phyloP scores from a whole-genome alignment of 2,329 filamentous ascomycete species.

The Achaetomium macrosporum region DNA sequence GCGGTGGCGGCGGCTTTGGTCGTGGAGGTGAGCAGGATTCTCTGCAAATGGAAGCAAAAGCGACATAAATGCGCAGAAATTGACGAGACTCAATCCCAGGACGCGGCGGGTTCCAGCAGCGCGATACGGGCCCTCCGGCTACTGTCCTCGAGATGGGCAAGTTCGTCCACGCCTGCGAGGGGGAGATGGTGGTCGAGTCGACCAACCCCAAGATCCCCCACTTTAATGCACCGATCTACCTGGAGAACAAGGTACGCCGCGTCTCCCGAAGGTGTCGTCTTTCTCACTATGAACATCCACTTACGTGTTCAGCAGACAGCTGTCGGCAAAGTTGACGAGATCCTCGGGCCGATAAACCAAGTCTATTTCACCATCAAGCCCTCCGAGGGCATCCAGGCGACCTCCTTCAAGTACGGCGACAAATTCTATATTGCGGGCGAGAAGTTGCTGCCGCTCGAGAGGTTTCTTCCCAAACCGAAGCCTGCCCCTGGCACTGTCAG shows the following conservation, averaged over 20 bases:
- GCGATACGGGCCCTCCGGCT: slow-evolving; percentile 57
- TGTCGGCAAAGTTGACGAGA: slow-evolving; percentile 96
- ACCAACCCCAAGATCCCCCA: slow-evolving; percentile 94
- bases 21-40: slow-evolving; percentile 40
- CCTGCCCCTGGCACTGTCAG: slow-evolving; percentile 55
- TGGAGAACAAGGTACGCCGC: slow-evolving; percentile 80
- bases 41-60: background rate
- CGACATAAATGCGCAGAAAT: background rate
- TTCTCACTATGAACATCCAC: background rate
- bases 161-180: slow-evolving; percentile 91
- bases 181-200: slow-evolving; percentile 95
- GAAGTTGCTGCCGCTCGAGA: slow-evolving; percentile 90
- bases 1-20: slow-evolving; percentile 44
- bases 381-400: slow-evolving; percentile 89
- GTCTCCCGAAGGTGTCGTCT: background rate
- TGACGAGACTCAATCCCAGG: slow-evolving; percentile 34
- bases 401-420: slow-evolving; percentile 91
- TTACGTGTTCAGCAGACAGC: slow-evolving; percentile 50
- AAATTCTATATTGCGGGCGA: slow-evolving; percentile 95
- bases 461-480: slow-evolving; percentile 95
- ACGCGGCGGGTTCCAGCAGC: slow-evolving; percentile 55
- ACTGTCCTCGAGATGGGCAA: slow-evolving; percentile 77
- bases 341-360: slow-evolving; percentile 94
- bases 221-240: slow-evolving; percentile 98
- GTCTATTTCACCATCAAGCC: slow-evolving; percentile 99